Evolutionary conservation across 164 flowering plant genomes (phyloP).

Genomic region (Chimonanthus salicifolius): DNA sequence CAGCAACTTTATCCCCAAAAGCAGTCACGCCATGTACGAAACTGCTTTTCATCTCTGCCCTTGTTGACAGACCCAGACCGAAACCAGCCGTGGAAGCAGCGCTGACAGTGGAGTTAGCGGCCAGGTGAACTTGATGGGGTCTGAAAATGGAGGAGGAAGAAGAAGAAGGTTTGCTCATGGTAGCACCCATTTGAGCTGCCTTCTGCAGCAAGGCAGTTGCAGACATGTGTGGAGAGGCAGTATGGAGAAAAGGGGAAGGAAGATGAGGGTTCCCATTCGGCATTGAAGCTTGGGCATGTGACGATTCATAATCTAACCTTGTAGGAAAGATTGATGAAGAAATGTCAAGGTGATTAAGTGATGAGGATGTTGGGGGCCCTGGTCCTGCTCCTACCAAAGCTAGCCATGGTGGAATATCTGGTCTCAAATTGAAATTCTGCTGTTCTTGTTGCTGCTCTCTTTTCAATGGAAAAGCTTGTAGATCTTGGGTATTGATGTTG

Average conservation of each 20-base stretch:
- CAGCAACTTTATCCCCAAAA: slow-evolving; percentile 41
- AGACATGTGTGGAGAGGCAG: slow-evolving; percentile 61
- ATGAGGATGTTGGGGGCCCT: slow-evolving; percentile 9
- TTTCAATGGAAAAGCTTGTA: slow-evolving; percentile 38
- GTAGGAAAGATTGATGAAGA: slow-evolving; percentile 28
- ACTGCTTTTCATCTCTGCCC: slow-evolving; percentile 31
- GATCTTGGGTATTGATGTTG: slow-evolving; percentile 18
- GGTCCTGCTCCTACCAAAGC: slow-evolving; percentile 19
- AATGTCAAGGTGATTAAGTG: slow-evolving; percentile 15
- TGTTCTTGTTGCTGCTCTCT: slow-evolving; percentile 35
- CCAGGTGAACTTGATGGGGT: slow-evolving; percentile 49
- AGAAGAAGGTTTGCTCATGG: slow-evolving; percentile 34
- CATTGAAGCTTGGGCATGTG: slow-evolving; percentile 12
- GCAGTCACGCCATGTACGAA: slow-evolving; percentile 29
- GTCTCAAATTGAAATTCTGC: slow-evolving; percentile 17
- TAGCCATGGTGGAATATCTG: slow-evolving; percentile 65
- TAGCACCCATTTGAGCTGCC: slow-evolving; percentile 92
- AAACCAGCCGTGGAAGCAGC: slow-evolving; percentile 27
- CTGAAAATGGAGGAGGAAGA: slow-evolving; percentile 23
- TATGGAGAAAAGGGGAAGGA: slow-evolving; percentile 16
- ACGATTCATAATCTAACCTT: slow-evolving; percentile 26
- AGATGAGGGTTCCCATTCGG: slow-evolving; percentile 12
- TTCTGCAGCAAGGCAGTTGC: slow-evolving; percentile 93
- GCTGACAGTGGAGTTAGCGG: slow-evolving; percentile 15
- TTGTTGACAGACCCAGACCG: slow-evolving; percentile 43